A percentile compares a stretch with the other conserved stretches of the same genome.
These are phyloP conservation scores for Myriosclerotinia scirpicola DNA, from an alignment of 2,329 filamentous ascomycete genomes.

Conservation along the genomic window DNA sequence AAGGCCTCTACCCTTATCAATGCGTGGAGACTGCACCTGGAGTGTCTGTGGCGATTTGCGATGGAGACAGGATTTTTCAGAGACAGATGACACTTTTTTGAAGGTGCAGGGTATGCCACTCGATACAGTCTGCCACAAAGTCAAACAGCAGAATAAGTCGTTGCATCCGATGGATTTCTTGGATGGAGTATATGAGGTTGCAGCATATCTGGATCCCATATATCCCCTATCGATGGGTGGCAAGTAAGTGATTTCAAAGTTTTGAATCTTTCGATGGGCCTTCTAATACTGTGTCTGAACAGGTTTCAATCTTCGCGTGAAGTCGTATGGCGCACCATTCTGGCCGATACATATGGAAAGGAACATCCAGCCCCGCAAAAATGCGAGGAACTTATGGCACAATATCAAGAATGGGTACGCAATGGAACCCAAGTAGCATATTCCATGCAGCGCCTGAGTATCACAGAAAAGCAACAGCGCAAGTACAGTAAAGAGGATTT, in stretches of 20 bases:
- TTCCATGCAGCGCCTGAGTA: conserved; percentile 9
- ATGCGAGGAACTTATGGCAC: conserved; percentile 11
- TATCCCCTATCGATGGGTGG: conserved; percentile 14
- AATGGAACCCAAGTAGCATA: neutral
- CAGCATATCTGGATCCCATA: conserved; percentile 4
- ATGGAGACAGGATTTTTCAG: conserved; percentile 1
- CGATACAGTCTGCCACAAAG: conserved; percentile 3
- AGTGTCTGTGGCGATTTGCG: conserved; percentile 2
- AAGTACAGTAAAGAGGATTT: neutral
- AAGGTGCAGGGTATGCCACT: conserved; percentile 11
- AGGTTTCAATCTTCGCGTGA: conserved; percentile 21
- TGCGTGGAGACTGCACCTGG: conserved; percentile 16
- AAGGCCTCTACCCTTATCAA: conserved; percentile 10
- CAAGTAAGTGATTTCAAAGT: neutral
- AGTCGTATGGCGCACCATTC: conserved; percentile 15
- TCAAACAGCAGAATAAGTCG: neutral
- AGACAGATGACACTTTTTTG: neutral
- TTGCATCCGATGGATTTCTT: conserved; percentile 11
- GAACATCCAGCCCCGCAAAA: conserved; percentile 13
- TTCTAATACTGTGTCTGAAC: neutral
- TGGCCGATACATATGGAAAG: conserved; percentile 9
- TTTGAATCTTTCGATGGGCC: neutral
- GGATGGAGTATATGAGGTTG: conserved; percentile 3
- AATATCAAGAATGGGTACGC: conserved; percentile 15
- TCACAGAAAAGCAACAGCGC: neutral